A percentile compares a stretch with the other conserved stretches of the same genome.
These are phyloP conservation scores for Argentina anserina DNA, from an alignment of 306 rosid genomes.

Conservation along the genomic window DNA sequence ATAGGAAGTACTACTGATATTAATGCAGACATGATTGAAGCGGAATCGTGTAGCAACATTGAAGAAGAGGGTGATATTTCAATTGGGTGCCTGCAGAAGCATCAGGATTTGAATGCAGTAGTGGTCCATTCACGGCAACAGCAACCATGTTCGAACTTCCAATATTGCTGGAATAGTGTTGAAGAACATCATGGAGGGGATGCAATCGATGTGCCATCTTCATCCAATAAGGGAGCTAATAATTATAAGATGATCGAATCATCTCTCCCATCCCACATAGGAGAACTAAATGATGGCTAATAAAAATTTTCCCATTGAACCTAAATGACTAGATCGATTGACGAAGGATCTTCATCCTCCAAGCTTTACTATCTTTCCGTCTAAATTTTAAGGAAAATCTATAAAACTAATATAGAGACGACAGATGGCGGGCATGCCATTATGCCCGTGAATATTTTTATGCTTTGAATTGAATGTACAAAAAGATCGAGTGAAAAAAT, in stretches of 20 bases:
- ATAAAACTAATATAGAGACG: neutral
- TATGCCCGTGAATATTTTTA: neutral
- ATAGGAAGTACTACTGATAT: conserved; percentile 35
- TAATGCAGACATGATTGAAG: conserved; percentile 39
- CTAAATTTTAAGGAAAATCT: neutral
- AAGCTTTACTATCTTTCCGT: neutral
- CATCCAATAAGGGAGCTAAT: neutral
- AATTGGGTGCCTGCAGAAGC: conserved; percentile 39
- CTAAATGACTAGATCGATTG: no score
- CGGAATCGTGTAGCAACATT: conserved; percentile 35
- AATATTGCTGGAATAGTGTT: neutral
- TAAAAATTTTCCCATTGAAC: neutral
- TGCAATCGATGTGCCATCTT: neutral
- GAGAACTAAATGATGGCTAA: neutral
- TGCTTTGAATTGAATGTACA: neutral
- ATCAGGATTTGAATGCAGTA: conserved; percentile 46
- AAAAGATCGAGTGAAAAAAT: neutral
- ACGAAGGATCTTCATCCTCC: neutral
- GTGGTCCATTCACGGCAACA: conserved; percentile 40
- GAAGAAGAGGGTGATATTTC: conserved; percentile 49
- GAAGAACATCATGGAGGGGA: neutral
- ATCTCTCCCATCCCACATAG: neutral
- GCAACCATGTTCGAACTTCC: conserved; percentile 39
- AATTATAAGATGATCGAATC: neutral
- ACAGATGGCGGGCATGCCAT: neutral